phyloP scores from a whole-genome alignment of 352 stramenopile species.

The Phytophthora quininea region DNA sequence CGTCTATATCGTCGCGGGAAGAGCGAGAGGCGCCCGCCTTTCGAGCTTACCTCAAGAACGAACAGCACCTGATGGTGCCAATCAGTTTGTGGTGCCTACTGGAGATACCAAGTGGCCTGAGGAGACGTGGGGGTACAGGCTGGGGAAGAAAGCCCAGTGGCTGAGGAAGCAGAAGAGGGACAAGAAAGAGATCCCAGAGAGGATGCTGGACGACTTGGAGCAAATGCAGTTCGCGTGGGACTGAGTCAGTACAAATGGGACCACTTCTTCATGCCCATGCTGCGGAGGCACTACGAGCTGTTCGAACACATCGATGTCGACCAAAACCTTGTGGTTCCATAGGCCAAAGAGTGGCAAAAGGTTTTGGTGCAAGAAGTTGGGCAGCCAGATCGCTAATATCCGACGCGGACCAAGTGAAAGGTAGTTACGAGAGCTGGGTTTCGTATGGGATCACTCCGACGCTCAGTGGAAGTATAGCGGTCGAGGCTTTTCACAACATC shows the following conservation, averaged over 20 bases:
- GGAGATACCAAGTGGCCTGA: constrained; percentile 7
- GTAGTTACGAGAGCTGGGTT: neutral
- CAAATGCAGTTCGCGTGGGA: constrained; percentile 14
- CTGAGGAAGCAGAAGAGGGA: constrained; percentile 11
- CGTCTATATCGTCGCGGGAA: neutral
- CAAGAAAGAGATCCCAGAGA: neutral
- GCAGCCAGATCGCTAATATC: constrained; percentile 47
- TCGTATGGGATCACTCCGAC: too few species aligned
- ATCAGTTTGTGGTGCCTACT: constrained; percentile 5
- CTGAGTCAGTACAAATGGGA: constrained; percentile 14
- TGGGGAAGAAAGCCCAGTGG: constrained; percentile 13
- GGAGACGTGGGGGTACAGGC: constrained; percentile 5
- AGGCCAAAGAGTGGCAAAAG: constrained; percentile 28
- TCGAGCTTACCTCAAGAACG: constrained; percentile 14
- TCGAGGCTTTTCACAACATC: too few species aligned
- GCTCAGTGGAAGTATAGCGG: too few species aligned
- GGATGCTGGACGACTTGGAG: constrained; percentile 3
- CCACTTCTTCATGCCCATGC: constrained; percentile 12
- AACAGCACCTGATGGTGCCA: constrained; percentile 10
- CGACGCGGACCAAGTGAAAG: constrained; percentile 20
- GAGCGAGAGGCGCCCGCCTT: constrained; percentile 1
- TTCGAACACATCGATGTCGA: constrained; percentile 51
- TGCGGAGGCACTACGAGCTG: constrained; percentile 12
- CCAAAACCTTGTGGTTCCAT: constrained; percentile 47
- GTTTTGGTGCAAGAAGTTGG: constrained; percentile 38